phyloP scores from a whole-genome alignment of 805 yeast genomes.

The Saccharomyces cerevisiae region DNA sequence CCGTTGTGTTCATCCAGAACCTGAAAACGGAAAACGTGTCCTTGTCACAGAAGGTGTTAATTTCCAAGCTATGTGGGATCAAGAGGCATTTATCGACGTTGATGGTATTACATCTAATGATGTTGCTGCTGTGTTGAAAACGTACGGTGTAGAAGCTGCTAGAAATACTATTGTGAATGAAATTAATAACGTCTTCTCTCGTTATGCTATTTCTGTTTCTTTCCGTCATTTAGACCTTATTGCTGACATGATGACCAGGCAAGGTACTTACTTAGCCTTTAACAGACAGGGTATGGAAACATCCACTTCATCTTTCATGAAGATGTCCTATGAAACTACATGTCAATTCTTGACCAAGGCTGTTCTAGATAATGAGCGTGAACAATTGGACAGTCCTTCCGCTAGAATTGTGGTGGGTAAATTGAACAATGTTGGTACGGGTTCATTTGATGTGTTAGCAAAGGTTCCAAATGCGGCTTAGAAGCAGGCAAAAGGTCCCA shows the following conservation, averaged over 20 bases:
- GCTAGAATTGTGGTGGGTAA: constrained; percentile 91
- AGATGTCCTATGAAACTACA: constrained; percentile 98
- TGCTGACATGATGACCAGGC: constrained; percentile 99
- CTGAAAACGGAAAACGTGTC: constrained; percentile 62
- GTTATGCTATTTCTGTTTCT: constrained; percentile 90
- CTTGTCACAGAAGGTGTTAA: constrained; percentile 97
- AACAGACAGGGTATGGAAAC: constrained; percentile 98
- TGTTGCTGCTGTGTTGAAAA: constrained; percentile 76
- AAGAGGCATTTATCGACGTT: constrained; percentile 84
- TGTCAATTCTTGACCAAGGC: constrained; percentile 96
- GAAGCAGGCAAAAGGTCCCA: neutral
- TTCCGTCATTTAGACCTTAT: constrained; percentile 90
- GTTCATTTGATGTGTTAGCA: constrained; percentile 73
- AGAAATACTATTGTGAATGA: constrained; percentile 94
- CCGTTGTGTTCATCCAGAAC: constrained; percentile 78
- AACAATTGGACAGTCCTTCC: constrained; percentile 82
- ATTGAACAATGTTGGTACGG: constrained; percentile 88
- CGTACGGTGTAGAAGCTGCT: constrained; percentile 98
- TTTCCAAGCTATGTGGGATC: constrained; percentile 97
- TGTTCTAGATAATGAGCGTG: constrained; percentile 84
- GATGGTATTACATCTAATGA: constrained; percentile 88
- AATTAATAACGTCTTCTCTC: constrained; percentile 89
- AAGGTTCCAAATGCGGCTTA: constrained; percentile 28
- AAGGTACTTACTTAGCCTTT: constrained; percentile 93
- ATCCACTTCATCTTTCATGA: constrained; percentile 90